Conservation (phyloP, 1,139 yeast species). For the Pichia sp. region DNA sequence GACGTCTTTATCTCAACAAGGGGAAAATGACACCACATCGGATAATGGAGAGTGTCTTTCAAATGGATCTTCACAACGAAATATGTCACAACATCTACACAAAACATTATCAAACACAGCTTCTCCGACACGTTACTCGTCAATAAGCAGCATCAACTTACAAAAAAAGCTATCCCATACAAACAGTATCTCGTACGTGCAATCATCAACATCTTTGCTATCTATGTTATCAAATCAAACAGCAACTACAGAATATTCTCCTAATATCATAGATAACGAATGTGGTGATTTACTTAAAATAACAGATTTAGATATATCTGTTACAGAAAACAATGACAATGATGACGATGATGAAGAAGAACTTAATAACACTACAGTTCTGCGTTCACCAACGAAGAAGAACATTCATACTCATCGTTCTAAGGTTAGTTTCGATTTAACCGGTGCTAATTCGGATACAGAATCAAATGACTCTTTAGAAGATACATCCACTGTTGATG, state of each 20-base stretch:
- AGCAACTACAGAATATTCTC: slow-evolving; percentile 33
- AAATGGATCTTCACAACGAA: neutral
- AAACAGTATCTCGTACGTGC: neutral
- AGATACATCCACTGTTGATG: neutral
- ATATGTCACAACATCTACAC: neutral
- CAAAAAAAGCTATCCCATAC: neutral
- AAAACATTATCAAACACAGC: neutral
- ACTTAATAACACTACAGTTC: too few species aligned
- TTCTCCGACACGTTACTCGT: neutral
- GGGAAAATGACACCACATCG: neutral
- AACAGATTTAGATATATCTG: slow-evolving; percentile 22
- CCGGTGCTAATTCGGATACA: slow-evolving; percentile 6
- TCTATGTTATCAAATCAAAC: slow-evolving; percentile 27
- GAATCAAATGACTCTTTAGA: slow-evolving; percentile 6
- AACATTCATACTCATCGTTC: neutral
- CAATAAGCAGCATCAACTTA: neutral
- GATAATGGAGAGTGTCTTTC: neutral
- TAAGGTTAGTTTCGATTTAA: slow-evolving; percentile 5
- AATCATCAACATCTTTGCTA: slow-evolving; percentile 18
- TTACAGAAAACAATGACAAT: slow-evolving; percentile 12
- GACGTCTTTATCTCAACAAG: neutral
- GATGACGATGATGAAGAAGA: too few species aligned
- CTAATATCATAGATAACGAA: slow-evolving; percentile 29
- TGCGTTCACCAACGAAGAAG: neutral
- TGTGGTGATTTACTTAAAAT: slow-evolving; percentile 29